Base-by-base conservation (phyloP, 495 filamentous ascomycete genomes). In the Penicillium angulare region DNA sequence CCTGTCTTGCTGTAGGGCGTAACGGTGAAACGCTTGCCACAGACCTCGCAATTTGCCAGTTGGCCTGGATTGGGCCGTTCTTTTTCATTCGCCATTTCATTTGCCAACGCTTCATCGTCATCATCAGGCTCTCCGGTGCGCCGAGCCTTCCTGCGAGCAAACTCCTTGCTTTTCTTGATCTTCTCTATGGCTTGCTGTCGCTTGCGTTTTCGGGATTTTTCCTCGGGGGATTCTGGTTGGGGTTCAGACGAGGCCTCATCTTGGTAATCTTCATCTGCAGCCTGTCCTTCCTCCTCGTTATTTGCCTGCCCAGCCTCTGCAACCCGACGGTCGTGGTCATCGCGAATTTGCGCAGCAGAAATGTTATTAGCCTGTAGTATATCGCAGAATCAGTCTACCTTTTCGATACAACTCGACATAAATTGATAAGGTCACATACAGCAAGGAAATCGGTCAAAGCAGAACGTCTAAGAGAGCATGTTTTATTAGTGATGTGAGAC, bases 1-100 rank as follows among this genome's bases (percentile, higher is more conserved):
- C 87, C 88, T n/a, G 83, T 79, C 57, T 89, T 87, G 55, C 85
- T 88, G 64, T 98, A 98, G 1, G 90, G 73, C 0, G 93, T 97
- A 22, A 98, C 93, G 0, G 90, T 96, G 61, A 98, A 98, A 20
- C 93, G 85, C 59, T 89, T 92, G 18, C 81, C 77, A 63, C 93
- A 98, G 6, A 80, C 69, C 38, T 88, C 90, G 57, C 93, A 98
- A 56, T 96, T 92, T 22, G 86, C 89, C 52, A 90, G 80, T 66
- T 98, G 93, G 2, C 90, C 92, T 0, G 93, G 89, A 13, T 85
- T 60, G 32, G 86, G 86, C n/a, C 77, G 77, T 24, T 76, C 58
- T 52, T 82, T 84, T 49, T 84, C 74, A 49, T 86, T 73, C 64
- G 86, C 74, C 38, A 85, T 78, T 22, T 84, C 75, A 18, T 67